Conservation (phyloP, 208 protist genomes). For the Histomonas meleagridis region DNA sequence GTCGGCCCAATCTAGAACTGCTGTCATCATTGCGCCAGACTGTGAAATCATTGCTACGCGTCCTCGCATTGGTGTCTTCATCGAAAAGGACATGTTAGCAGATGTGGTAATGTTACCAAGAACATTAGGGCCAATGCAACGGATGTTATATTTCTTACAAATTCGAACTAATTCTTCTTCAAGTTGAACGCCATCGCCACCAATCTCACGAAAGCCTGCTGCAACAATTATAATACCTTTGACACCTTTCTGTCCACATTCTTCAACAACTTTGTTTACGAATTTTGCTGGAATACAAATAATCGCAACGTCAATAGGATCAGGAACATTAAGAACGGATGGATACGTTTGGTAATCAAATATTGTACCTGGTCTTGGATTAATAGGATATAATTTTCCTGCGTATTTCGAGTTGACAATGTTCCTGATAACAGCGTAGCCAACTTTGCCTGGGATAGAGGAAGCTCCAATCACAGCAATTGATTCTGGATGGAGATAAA, state of each 20-base stretch:
- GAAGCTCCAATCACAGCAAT: background rate
- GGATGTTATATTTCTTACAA: background rate
- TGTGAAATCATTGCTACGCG: background rate
- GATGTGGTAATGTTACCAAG: background rate
- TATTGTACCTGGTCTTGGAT: background rate
- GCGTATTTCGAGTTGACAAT: background rate
- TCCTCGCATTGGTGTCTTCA: background rate
- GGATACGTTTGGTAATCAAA: background rate
- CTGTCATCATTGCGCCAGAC: background rate
- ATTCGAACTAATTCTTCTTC: background rate
- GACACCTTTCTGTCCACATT: background rate
- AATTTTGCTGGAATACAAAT: background rate
- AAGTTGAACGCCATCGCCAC: background rate
- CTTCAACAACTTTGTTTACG: background rate
- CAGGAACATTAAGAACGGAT: background rate
- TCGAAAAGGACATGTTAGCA: background rate
- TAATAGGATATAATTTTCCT: background rate
- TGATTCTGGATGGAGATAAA: background rate
- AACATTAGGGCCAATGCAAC: background rate
- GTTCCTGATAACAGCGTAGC: background rate
- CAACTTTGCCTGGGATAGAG: background rate
- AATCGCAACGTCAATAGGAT: background rate
- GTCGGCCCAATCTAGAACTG: background rate
- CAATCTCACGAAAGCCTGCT: background rate
- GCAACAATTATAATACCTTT: conserved; percentile 1